Evolutionary conservation across 2,329 filamentous ascomycete genomes (phyloP), one percentile per base, ranked within the genome.

Genomic region (Colletotrichum higginsianum): DNA sequence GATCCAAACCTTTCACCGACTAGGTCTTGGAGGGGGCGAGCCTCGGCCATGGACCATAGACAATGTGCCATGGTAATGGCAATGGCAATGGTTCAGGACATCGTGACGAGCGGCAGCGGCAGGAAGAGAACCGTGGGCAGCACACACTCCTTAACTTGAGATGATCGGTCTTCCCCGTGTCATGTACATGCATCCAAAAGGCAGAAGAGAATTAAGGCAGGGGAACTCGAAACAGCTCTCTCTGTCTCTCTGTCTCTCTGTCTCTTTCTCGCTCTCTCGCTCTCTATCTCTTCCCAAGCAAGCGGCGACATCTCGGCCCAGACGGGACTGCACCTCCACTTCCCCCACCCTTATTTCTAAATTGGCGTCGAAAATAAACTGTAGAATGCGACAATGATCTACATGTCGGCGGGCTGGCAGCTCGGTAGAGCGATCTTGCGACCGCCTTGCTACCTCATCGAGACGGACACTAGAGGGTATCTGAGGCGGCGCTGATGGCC

Each of bases 1-100:
- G 64, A 26, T 53, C 66, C 68, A 49, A 47, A 30, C 52, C 65
- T 57, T 71, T 64, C 65, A 60, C 68, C 65, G 65, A 63, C 68
- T 60, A 35, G 40, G 61, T 11, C 40, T 9, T 23, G 16, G 16
- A 35, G 30, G 30, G 30, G 30, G 30, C 30, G 30, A 9, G 8
- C 30, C 30, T 9, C 8, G 30, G 30, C 30, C 30, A 35, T 35
- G 8, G 8, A 2, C 30, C 8, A 9, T 35, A 9, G 8, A 35
- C 30, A 8, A 35, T 35, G 30, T 35, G 8, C 30, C 30, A 35
- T 35, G 40, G 35, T 18, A 26, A 38, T 35, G 12, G n/a, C 21
- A 12, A 16, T 38, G 61, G 15, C 15, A 26, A 38, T 63, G 46
- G 38, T 30, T 46, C 7, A 40, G 58, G 52, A 47, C 44, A 60